These are phyloP conservation scores for Rutstroemia sp. DNA, from an alignment of 2,329 filamentous ascomycete genomes.

Conservation along the genomic window DNA sequence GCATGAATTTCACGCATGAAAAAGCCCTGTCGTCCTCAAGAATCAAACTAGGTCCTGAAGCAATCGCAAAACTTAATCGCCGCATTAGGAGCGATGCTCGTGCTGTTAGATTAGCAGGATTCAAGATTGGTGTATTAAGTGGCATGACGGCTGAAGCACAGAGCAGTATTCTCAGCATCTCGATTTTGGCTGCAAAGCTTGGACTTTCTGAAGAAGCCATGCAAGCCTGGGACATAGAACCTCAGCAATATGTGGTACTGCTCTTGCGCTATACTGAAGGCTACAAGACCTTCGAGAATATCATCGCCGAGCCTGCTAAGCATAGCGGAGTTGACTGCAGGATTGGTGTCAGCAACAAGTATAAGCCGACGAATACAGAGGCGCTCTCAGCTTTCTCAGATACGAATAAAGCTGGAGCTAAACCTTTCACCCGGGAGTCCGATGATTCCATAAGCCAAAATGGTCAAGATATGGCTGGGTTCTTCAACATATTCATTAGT, in stretches of 20 bases:
- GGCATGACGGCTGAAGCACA: constrained; percentile 35
- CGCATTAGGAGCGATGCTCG: constrained; percentile 55
- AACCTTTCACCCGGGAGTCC: constrained; percentile 7
- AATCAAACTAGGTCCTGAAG: constrained; percentile 9
- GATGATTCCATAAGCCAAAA: background rate
- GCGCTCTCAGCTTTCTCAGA: constrained; percentile 32
- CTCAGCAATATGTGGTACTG: constrained; percentile 63
- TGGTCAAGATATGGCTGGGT: constrained; percentile 24
- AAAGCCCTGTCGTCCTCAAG: background rate
- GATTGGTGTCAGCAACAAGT: constrained; percentile 61
- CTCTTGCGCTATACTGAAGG: constrained; percentile 56
- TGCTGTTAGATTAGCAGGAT: constrained; percentile 55
- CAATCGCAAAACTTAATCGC: constrained; percentile 14
- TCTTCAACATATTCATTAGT: constrained; percentile 62
- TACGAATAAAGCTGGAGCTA: constrained; percentile 13
- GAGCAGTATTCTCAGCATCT: constrained; percentile 53
- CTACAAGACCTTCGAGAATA: constrained; percentile 53
- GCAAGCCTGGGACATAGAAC: constrained; percentile 66
- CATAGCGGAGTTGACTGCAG: constrained; percentile 48
- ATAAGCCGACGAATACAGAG: constrained; percentile 57
- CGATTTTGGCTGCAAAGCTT: constrained; percentile 61
- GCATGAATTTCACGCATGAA: background rate
- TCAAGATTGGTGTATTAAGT: constrained; percentile 58
- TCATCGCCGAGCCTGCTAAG: constrained; percentile 36
- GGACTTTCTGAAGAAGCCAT: constrained; percentile 67